Evolutionary conservation across 2,329 filamentous ascomycete species (phyloP).

Genomic region (Aspergillus sp.): DNA sequence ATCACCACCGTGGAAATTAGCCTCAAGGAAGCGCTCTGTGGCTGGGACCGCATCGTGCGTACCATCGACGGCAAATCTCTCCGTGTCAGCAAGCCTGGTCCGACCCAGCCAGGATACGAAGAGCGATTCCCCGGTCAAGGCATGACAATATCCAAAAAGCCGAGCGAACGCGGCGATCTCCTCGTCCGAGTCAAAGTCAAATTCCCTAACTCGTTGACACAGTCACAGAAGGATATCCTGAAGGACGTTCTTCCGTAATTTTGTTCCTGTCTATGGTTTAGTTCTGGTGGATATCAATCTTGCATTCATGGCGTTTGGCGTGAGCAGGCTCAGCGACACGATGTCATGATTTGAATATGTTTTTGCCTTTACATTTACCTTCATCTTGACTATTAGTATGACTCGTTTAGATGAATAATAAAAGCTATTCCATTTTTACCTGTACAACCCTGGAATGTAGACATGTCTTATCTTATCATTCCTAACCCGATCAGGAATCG

Average conservation of each 20-base stretch:
- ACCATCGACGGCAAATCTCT: slow-evolving; percentile 92
- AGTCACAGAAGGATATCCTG: slow-evolving; percentile 74
- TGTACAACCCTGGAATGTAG: no score
- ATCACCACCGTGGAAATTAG: slow-evolving; percentile 74
- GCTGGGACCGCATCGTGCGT: slow-evolving; percentile 85
- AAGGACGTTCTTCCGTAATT: slow-evolving; percentile 66
- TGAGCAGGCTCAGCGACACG: slow-evolving; percentile 12
- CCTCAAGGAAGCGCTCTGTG: slow-evolving; percentile 90
- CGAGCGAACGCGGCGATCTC: slow-evolving; percentile 78
- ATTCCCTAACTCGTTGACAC: slow-evolving; percentile 76
- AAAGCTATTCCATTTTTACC: background rate
- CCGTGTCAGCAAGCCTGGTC: slow-evolving; percentile 73
- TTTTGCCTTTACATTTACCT: background rate
- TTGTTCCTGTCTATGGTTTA: background rate
- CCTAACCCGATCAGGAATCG: background rate
- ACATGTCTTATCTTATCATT: slow-evolving; percentile 2
- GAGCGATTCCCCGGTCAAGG: slow-evolving; percentile 82
- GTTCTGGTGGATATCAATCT: slow-evolving; percentile 2
- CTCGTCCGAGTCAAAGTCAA: slow-evolving; percentile 88
- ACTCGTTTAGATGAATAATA: background rate
- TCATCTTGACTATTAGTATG: background rate
- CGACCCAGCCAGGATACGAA: slow-evolving; percentile 78
- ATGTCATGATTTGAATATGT: slow-evolving; percentile 11
- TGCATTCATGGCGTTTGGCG: slow-evolving; percentile 28
- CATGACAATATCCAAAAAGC: slow-evolving; percentile 93